Conservation (phyloP, 2,329 filamentous ascomycete genomes). For the Colletotrichum trifolii region DNA sequence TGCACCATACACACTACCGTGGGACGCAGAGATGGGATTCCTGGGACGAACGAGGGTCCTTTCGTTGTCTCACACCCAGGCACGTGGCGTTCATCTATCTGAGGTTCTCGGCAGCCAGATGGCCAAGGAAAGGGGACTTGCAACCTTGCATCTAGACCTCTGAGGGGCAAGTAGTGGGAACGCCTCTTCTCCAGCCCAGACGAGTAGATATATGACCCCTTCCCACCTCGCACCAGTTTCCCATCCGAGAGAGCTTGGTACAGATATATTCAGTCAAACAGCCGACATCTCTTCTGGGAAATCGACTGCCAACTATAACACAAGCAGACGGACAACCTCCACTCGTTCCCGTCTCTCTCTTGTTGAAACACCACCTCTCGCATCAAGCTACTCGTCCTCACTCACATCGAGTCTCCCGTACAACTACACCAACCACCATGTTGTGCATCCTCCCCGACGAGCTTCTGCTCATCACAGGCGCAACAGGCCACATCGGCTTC, state of each 20-base stretch:
- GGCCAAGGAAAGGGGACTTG: constrained; percentile 11
- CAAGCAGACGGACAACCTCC: constrained; percentile 18
- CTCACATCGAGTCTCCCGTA: neutral
- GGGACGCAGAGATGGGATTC: neutral
- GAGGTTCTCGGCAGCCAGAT: constrained; percentile 8
- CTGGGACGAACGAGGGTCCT: constrained; percentile 7
- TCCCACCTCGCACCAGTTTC: constrained; percentile 7
- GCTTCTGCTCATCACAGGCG: constrained; percentile 44
- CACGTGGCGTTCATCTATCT: constrained; percentile 32
- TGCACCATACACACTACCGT: no score
- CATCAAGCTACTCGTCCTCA: neutral
- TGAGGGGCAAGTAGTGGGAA: no score
- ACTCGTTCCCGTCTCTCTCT: neutral
- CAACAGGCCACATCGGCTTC: constrained; percentile 47
- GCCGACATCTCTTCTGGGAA: neutral
- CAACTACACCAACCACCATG: constrained; percentile 19
- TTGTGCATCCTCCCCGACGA: constrained; percentile 32
- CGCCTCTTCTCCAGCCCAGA: no score
- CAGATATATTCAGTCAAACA: neutral
- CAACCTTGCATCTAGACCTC: neutral
- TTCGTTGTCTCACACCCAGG: constrained; percentile 14
- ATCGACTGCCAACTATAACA: constrained; percentile 4
- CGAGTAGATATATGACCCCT: constrained; percentile 27
- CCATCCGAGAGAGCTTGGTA: constrained; percentile 2
- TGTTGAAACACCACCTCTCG: neutral